A percentile compares a stretch with the other conserved stretches of the same genome.
These are phyloP conservation scores for Brassica rapa DNA, from an alignment of 345 rosid species.

Conservation along the genomic window DNA sequence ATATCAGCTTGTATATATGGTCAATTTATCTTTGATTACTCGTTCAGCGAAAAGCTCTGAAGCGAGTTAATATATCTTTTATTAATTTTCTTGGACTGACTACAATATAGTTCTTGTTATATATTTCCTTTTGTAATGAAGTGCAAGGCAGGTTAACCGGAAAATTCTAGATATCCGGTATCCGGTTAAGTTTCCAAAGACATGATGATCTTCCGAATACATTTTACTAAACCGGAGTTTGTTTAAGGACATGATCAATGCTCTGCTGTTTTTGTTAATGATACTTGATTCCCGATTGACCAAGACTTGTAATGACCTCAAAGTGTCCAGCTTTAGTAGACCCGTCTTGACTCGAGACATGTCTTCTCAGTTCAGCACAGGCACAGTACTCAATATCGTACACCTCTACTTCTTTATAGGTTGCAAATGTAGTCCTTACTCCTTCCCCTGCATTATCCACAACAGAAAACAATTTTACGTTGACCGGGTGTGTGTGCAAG, in stretches of 20 bases:
- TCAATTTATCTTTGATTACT: background rate
- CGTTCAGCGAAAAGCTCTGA: background rate
- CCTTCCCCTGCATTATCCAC: slow-evolving; percentile 70
- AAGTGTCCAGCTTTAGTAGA: slow-evolving; percentile 48
- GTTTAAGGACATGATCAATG: background rate
- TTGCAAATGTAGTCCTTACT: slow-evolving; percentile 69
- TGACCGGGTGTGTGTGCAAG: background rate
- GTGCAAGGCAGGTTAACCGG: background rate
- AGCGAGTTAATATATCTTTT: background rate
- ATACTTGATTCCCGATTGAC: slow-evolving; percentile 48
- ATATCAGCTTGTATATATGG: background rate
- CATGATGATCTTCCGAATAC: background rate
- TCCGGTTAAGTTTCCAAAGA: background rate
- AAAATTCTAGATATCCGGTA: background rate
- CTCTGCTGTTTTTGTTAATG: background rate
- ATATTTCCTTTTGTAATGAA: background rate
- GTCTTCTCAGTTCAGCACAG: slow-evolving; percentile 61
- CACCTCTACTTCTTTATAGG: slow-evolving; percentile 48
- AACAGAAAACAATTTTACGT: background rate
- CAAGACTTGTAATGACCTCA: slow-evolving; percentile 32
- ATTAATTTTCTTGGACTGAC: background rate
- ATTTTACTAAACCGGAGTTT: background rate
- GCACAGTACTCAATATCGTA: slow-evolving; percentile 75
- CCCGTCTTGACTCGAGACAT: slow-evolving; percentile 32
- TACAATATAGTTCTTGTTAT: background rate